Evolutionary conservation across 345 rosid genomes (phyloP).

Genomic region (Eucalyptus virginea): DNA sequence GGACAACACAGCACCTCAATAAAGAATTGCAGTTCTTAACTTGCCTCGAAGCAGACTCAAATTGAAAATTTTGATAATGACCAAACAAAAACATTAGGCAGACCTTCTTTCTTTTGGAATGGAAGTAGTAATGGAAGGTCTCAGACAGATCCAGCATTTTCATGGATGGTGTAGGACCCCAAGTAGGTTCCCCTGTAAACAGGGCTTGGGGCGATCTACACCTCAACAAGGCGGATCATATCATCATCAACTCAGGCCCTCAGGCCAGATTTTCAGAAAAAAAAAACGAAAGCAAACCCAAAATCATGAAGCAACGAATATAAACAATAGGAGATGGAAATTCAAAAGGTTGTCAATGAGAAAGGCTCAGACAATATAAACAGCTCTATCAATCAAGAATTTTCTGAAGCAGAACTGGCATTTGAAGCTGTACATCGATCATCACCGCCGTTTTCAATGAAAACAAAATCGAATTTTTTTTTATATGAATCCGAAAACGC

Average conservation of each 20-base stretch:
- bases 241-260: not conserved
- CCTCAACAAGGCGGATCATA: not conserved
- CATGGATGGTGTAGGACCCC: slow-evolving; percentile 1
- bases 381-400: slow-evolving; percentile 88
- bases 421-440: slow-evolving; percentile 41
- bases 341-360: not conserved
- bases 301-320: not conserved
- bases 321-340: not conserved
- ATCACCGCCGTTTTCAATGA: slow-evolving; percentile 2
- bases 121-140: not conserved
- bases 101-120: not conserved
- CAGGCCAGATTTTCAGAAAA: not conserved
- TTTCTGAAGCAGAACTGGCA: slow-evolving; percentile 99
- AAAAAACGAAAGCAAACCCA: not conserved
- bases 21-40: not conserved
- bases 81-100: not conserved
- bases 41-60: not conserved
- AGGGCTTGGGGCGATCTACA: not conserved
- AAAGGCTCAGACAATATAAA: slow-evolving; percentile 40
- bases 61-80: not conserved
- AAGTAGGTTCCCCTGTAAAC: slow-evolving; percentile 5
- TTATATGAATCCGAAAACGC: not conserved
- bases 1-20: not conserved
- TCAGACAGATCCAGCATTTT: slow-evolving; percentile 22
- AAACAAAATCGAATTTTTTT: not conserved